phyloP scores from a whole-genome alignment of 2,329 filamentous ascomycete genomes.

The Dactylellina cionopaga region DNA sequence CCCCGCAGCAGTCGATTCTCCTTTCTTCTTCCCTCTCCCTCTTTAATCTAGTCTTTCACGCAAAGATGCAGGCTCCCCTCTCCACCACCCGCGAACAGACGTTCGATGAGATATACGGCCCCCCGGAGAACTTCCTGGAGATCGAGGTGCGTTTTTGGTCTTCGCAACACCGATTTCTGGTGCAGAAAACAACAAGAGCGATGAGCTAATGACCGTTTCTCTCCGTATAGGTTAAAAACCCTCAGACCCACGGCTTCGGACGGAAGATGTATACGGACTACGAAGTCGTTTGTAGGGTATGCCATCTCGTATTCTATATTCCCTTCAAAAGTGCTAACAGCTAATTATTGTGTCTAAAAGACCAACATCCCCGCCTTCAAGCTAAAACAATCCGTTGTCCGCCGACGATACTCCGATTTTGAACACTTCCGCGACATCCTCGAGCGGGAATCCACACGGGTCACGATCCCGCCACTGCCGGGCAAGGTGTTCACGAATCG shows the following conservation, averaged over 20 bases:
- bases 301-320: neutral
- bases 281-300: constrained; percentile 85
- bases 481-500: constrained; percentile 98
- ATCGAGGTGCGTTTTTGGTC: constrained; percentile 80
- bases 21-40: neutral
- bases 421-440: constrained; percentile 99
- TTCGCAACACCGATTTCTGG: neutral
- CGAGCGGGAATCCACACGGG: constrained; percentile 90
- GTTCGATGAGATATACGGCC: constrained; percentile 98
- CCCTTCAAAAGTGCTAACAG: neutral
- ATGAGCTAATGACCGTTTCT: neutral
- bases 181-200: neutral
- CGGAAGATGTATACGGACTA: constrained; percentile 99
- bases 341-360: too few relatives aligned
- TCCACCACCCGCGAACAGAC: constrained; percentile 83
- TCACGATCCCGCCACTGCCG: constrained; percentile 93
- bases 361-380: constrained; percentile 99
- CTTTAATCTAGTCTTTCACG: neutral
- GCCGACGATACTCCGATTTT: constrained; percentile 95
- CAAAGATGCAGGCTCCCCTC: constrained; percentile 69
- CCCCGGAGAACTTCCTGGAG: constrained; percentile 98
- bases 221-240: constrained; percentile 79
- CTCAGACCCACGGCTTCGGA: constrained; percentile 91
- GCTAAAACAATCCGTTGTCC: constrained; percentile 75
- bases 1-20: constrained; percentile 2